phyloP scores from a whole-genome alignment of 352 stramenopile genomes.

The Pythium diclinum region DNA sequence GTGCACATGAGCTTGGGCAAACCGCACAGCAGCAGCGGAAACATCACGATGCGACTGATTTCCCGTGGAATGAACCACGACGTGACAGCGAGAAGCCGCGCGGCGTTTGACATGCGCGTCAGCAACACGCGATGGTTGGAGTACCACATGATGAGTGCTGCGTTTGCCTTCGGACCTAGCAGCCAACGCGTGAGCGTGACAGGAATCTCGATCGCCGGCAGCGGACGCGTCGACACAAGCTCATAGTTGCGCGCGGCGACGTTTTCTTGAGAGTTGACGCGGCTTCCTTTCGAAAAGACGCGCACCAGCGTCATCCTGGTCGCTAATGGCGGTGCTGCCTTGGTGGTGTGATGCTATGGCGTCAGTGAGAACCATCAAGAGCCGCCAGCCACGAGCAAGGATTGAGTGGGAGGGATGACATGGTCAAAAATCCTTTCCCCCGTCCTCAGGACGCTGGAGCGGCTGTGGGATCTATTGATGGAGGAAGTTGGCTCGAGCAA shows the following conservation, averaged over 20 bases:
- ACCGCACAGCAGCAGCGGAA: conserved; percentile 2
- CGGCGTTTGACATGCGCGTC: conserved; percentile 8
- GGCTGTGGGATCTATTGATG: background rate
- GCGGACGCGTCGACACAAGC: conserved; percentile 10
- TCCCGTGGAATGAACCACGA: conserved; percentile 15
- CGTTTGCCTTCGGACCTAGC: conserved; percentile 7
- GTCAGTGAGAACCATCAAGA: too few species aligned
- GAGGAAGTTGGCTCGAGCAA: background rate
- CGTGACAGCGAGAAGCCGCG: conserved; percentile 12
- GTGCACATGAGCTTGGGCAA: conserved; percentile 15
- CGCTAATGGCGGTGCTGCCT: background rate
- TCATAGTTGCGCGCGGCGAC: conserved; percentile 12
- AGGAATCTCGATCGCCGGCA: conserved; percentile 13
- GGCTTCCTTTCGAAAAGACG: background rate
- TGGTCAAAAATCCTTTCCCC: background rate
- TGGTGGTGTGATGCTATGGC: background rate
- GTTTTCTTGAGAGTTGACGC: conserved; percentile 1
- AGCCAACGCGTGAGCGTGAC: conserved; percentile 13
- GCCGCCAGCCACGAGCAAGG: too few species aligned
- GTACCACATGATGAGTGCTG: conserved; percentile 7
- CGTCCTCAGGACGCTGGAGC: background rate
- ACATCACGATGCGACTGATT: conserved; percentile 8
- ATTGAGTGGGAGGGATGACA: background rate
- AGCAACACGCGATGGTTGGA: conserved; percentile 1
- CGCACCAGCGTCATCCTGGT: background rate